Evolutionary conservation across 2,329 filamentous ascomycete genomes (phyloP), one percentile per base, ranked within the genome.

Genomic region (Ophiosphaerella narmari): DNA sequence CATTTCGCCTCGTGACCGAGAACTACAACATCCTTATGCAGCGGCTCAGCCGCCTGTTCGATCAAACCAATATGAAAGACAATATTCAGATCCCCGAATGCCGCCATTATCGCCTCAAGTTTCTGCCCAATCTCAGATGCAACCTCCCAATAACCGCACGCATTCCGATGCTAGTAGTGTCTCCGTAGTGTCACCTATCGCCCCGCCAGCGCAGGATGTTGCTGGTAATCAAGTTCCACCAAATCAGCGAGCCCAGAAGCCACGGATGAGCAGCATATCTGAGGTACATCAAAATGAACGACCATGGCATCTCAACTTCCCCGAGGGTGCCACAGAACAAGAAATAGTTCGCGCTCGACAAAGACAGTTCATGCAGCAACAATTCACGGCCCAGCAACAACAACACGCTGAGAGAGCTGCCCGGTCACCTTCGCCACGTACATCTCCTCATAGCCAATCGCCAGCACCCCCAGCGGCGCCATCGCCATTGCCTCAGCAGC

Each of bases 301-400:
- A 13, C 65, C 65, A 13, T 72, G 68, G 68, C 65, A 71, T 51
- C 44, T 72, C 44, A 68, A 68, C 43, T 58, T 73, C 12, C 71
- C 68, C 4, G 59, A 62, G 23, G 68, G 70, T 43, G 67, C 65
- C 2, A 70, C 67, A 2, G 68, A 72, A 35, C 67, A 72, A 43
- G 70, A 73, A 36, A 70, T 71, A 46, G 68, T 72, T 36, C 65
- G 68, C 35, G 67, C 68, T 46, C 68, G 65, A 8, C 70, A 72
- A 33, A 61, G 65, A 38, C 70, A 73, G 41, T 68, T 70, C 9
- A 67, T 73, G 55, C 60, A 68, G 39, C 62, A 69, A 50, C 67
- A 68, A 16, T 60, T 72, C 24, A 61, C 65, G 24, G 61, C 63
- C 21, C 68, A 70, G 38, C 60, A 71, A 37, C 67, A 72, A 31